phyloP scores from a whole-genome alignment of 371 early-diverging fungal species.

The Gilbertella persicaria region DNA sequence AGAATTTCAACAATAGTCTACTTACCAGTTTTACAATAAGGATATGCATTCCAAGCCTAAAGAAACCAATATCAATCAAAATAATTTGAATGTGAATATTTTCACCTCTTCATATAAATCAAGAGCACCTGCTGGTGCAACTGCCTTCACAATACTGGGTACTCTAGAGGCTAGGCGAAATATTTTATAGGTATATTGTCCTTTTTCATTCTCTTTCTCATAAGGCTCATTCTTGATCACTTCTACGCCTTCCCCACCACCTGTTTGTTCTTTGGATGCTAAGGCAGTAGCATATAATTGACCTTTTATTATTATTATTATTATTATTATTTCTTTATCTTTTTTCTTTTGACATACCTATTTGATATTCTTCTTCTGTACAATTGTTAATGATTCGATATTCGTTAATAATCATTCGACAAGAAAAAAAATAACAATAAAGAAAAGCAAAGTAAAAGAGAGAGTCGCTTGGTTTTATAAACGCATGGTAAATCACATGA shows the following conservation, averaged over 20 bases:
- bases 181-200: constrained; percentile 77
- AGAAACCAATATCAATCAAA: not conserved
- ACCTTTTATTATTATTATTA: constrained; percentile 33
- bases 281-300: constrained; percentile 73
- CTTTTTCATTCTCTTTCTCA: constrained; percentile 59
- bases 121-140: constrained; percentile 67
- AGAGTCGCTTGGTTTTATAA: too few species aligned
- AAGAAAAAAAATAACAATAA: too few species aligned
- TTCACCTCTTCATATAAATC: constrained; percentile 63
- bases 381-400: constrained; percentile 72
- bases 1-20: not conserved
- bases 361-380: constrained; percentile 68
- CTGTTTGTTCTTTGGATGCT: constrained; percentile 70
- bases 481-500: too few species aligned
- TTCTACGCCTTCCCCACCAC: constrained; percentile 76
- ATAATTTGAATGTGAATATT: not conserved
- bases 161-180: constrained; percentile 62
- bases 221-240: constrained; percentile 73
- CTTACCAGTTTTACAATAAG: constrained; percentile 77
- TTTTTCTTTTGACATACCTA: constrained; percentile 20
- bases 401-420: constrained; percentile 69
- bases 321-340: not conserved
- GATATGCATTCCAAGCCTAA: constrained; percentile 84
- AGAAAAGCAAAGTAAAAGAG: too few species aligned
- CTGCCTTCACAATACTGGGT: constrained; percentile 51